Evolutionary conservation across 129 eudicot genomes (phyloP), one percentile per base, ranked within the genome.

Genomic region (Ambrosia artemisiifolia): DNA sequence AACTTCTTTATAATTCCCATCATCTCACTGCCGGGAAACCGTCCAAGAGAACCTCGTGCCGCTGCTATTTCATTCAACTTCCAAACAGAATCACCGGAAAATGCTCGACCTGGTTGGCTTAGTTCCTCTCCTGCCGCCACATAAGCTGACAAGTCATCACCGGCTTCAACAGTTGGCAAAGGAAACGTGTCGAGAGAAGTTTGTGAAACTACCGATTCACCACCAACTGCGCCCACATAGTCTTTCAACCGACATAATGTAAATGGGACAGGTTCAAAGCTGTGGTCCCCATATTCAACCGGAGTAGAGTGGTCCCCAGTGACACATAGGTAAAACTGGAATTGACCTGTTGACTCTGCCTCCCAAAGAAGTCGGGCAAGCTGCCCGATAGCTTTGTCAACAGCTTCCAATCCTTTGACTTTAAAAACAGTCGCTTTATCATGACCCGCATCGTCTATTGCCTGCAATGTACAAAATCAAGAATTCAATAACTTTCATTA

Each of bases 231-330:
- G 43, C 83, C 88, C 71, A 94, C 96, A 56, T 78, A 94, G 75
- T 90, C 97, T 75, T 83, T 81, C 67, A 94, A 80, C 34, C 83
- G 84, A 75, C 98, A 94, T 13, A 90, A 44, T 35, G 97, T 40
- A 72, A 94, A 90, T 1, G 98, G 98, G 59, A 94, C 98, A 0
- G 97, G 96, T 71, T 94, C 97, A 48, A 90, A 94, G 78, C 97
- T 94, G 85, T 94, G 98, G 71, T 94, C 98, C 5, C 98, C 98
- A 53, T 93, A 93, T 65, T 93, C 98, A 65, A 93, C 98, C 2
- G 96, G 98, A 13, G 98, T 93, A 11, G 98, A 93, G 78, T 93
- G 98, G 74, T 93, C 98, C 38, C 98, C 96, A 0, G 98, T 90
- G 50, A 94, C 89, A 71, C 98, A 94, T 32, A 94, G 85, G 68